phyloP scores from a whole-genome alignment of 2,329 filamentous ascomycete species.

The Trichophyton schoenleinii region DNA sequence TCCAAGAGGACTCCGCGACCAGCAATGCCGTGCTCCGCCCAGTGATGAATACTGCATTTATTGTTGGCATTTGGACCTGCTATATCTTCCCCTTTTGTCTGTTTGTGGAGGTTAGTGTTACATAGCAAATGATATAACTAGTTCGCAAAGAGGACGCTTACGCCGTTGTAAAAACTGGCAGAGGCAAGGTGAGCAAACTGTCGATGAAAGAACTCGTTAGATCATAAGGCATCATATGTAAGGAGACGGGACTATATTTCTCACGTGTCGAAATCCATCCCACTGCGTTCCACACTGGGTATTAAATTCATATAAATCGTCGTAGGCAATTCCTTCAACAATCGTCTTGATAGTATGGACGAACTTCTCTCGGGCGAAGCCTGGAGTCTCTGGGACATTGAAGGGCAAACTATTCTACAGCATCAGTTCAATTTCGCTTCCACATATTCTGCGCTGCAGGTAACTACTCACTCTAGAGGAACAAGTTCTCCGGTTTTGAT shows the following conservation, averaged over 20 bases:
- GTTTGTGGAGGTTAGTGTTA: background rate
- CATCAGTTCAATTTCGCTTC: background rate
- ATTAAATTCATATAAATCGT: constrained; percentile 37
- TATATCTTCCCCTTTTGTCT: constrained; percentile 27
- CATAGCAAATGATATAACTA: background rate
- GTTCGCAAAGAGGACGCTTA: constrained; percentile 10
- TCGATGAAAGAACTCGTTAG: constrained; percentile 1
- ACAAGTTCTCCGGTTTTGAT: constrained; percentile 46
- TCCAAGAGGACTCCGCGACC: constrained; percentile 33
- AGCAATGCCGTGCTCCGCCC: constrained; percentile 32
- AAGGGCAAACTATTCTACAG: constrained; percentile 35
- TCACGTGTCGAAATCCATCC: constrained; percentile 39
- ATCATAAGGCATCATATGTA: background rate
- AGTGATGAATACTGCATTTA: constrained; percentile 33
- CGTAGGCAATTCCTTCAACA: constrained; percentile 26
- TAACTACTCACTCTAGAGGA: constrained; percentile 36
- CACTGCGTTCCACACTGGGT: constrained; percentile 39
- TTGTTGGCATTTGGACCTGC: constrained; percentile 23
- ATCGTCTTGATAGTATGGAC: constrained; percentile 42
- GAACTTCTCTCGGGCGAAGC: constrained; percentile 42
- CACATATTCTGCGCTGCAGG: too few relatives aligned
- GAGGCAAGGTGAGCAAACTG: constrained; percentile 29
- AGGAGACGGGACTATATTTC: constrained; percentile 1
- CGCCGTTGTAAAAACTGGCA: constrained; percentile 32
- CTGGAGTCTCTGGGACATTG: constrained; percentile 40